phyloP scores from a whole-genome alignment of 176 grass and related monocot species.

The Eleusine indica region DNA sequence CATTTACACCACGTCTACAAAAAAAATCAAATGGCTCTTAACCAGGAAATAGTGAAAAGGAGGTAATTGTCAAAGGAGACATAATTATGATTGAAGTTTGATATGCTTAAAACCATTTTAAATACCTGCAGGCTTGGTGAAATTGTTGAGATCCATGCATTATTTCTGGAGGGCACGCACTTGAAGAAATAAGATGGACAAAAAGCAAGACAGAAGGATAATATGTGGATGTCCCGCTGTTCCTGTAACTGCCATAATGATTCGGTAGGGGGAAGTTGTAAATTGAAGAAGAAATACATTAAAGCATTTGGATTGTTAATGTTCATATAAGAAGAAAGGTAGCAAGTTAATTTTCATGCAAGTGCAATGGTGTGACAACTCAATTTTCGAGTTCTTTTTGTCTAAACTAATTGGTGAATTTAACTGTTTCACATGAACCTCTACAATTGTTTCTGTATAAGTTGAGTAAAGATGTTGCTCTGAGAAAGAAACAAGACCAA shows the following conservation, averaged over 20 bases:
- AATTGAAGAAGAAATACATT: not conserved
- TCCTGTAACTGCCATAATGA: constrained; percentile 1
- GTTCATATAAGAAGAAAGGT: not conserved
- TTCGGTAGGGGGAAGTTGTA: not conserved
- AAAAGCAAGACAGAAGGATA: not conserved
- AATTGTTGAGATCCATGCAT: constrained; percentile 6
- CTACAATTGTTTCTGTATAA: not conserved
- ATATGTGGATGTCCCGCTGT: not conserved
- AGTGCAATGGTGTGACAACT: not conserved
- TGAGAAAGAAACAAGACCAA: not conserved
- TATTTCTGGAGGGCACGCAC: not conserved
- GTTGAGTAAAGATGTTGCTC: not conserved
- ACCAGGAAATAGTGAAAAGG: not conserved
- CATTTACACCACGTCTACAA: constrained; percentile 9
- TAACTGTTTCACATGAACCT: not conserved
- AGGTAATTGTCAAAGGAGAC: not conserved
- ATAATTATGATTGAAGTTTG: not conserved
- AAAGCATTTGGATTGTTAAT: not conserved
- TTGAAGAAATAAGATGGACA: not conserved
- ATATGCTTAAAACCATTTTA: not conserved
- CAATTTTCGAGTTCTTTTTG: not conserved
- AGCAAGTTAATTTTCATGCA: not conserved
- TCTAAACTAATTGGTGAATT: not conserved
- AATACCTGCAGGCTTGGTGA: not conserved
- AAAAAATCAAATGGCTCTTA: not conserved